Evolutionary conservation across 176 grass and related monocot genomes (phyloP).

Genomic region (Puya raimondii): DNA sequence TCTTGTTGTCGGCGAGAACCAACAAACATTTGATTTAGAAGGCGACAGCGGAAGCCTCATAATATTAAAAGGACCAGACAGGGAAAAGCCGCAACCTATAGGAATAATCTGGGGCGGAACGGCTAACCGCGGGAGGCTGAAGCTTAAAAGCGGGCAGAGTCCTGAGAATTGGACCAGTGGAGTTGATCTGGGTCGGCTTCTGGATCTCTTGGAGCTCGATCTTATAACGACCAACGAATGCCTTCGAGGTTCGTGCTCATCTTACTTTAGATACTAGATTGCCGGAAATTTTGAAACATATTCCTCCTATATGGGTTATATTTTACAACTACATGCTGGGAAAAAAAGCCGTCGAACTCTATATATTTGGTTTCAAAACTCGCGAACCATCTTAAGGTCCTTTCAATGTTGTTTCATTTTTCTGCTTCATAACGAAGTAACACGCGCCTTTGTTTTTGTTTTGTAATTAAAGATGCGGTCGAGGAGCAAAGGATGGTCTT

Average conservation of each 20-base stretch:
- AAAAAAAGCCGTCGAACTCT: too few relatives aligned
- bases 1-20: slow-evolving; percentile 88
- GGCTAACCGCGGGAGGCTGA: slow-evolving; percentile 78
- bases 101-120: slow-evolving; percentile 97
- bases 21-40: slow-evolving; percentile 91
- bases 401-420: neutral
- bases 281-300: neutral
- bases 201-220: slow-evolving; percentile 88
- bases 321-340: too few relatives aligned
- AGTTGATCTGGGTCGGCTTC: slow-evolving; percentile 89
- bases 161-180: slow-evolving; percentile 95
- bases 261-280: slow-evolving; percentile 1
- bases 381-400: too few relatives aligned
- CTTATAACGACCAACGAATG: slow-evolving; percentile 63
- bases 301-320: too few relatives aligned
- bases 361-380: too few relatives aligned
- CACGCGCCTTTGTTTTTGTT: neutral
- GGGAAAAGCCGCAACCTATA: slow-evolving; percentile 66
- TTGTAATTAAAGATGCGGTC: slow-evolving; percentile 50
- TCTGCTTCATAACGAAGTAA: neutral
- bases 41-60: slow-evolving; percentile 92
- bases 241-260: slow-evolving; percentile 52
- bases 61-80: slow-evolving; percentile 58
- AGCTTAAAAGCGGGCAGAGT: slow-evolving; percentile 70
- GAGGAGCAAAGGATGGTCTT: slow-evolving; percentile 64